A percentile compares a stretch with the other conserved stretches of the same genome.
phyloP scores from a whole-genome alignment of 768 basidiomycete genomes.

The Mycena kentingensis region DNA sequence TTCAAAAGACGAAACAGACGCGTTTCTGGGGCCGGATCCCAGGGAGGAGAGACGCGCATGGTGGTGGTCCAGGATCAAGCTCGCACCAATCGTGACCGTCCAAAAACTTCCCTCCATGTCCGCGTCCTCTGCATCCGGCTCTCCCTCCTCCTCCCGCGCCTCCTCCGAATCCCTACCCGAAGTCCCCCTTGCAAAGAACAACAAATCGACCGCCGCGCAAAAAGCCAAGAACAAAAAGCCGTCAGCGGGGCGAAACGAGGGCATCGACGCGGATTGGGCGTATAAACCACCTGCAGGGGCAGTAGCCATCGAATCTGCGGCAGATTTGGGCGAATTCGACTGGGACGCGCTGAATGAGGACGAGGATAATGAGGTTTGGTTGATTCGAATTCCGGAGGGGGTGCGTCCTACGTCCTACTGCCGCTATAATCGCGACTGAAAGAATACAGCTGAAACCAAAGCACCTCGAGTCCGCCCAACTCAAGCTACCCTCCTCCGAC shows the following conservation, averaged over 20 bases:
- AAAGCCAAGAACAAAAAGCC: slow-evolving; percentile 24
- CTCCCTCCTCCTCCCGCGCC: slow-evolving; percentile 16
- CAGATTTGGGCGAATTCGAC: slow-evolving; percentile 59
- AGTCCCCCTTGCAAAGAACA: slow-evolving; percentile 12
- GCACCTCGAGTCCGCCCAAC: slow-evolving; percentile 53
- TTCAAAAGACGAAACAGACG: too few relatives aligned
- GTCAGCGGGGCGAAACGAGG: slow-evolving; percentile 49
- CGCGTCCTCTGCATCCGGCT: slow-evolving; percentile 11
- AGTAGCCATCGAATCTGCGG: slow-evolving; percentile 46
- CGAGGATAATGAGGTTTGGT: slow-evolving; percentile 68
- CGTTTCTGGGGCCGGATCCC: too few relatives aligned
- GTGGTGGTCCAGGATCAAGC: too few relatives aligned
- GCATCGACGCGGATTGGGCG: slow-evolving; percentile 55
- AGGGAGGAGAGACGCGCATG: too few relatives aligned
- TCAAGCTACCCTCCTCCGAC: slow-evolving; percentile 48
- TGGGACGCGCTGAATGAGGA: slow-evolving; percentile 62
- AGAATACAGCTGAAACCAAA: slow-evolving; percentile 61
- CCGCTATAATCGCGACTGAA: slow-evolving; percentile 1
- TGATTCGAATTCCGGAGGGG: slow-evolving; percentile 67
- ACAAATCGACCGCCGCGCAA: slow-evolving; percentile 20
- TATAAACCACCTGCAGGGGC: slow-evolving; percentile 60
- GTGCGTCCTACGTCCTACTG: slow-evolving; percentile 43
- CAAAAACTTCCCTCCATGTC: slow-evolving; percentile 10
- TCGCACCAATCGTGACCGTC: too few relatives aligned
- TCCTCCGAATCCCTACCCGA: slow-evolving; percentile 8